Percentiles rank a stretch among this genome's conserved stretches.
These are phyloP conservation scores for Schizophyllum amplum DNA, from an alignment of 1,284 basidiomycete genomes.

Conservation along the genomic window DNA sequence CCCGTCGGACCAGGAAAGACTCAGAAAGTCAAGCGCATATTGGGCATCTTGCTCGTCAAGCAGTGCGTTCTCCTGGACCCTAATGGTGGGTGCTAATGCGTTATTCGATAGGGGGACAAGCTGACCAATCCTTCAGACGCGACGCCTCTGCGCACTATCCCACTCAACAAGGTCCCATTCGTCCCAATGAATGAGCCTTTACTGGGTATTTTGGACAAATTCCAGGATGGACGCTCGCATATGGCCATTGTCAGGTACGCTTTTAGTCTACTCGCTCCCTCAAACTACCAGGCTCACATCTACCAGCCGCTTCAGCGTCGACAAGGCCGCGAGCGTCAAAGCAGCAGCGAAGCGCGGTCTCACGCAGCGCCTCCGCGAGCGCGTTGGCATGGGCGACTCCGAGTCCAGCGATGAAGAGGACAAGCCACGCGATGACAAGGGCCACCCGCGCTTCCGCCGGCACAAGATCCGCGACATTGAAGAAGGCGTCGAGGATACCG, in stretches of 20 bases:
- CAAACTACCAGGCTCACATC: no score
- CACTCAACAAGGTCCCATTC: constrained; percentile 78
- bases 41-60: constrained; percentile 79
- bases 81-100: constrained; percentile 41
- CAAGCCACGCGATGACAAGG: constrained; percentile 19
- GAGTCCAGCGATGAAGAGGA: constrained; percentile 35
- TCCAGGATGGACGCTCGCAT: constrained; percentile 87
- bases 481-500: constrained; percentile 21
- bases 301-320: constrained; percentile 25
- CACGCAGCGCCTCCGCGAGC: constrained; percentile 58
- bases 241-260: constrained; percentile 75
- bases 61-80: constrained; percentile 87
- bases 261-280: no score
- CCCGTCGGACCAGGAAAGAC: constrained; percentile 19
- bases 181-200: constrained; percentile 83
- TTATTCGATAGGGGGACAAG: not conserved
- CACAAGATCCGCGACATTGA: constrained; percentile 20
- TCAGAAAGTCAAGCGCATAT: constrained; percentile 63
- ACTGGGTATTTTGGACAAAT: constrained; percentile 81
- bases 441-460: constrained; percentile 6
- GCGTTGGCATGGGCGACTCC: constrained; percentile 59
- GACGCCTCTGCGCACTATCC: constrained; percentile 68
- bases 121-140: constrained; percentile 41
- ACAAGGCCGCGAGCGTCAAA: constrained; percentile 54
- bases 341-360: constrained; percentile 62